Base-by-base conservation (phyloP, 495 filamentous ascomycete species). In the Xylaria cubensis region DNA sequence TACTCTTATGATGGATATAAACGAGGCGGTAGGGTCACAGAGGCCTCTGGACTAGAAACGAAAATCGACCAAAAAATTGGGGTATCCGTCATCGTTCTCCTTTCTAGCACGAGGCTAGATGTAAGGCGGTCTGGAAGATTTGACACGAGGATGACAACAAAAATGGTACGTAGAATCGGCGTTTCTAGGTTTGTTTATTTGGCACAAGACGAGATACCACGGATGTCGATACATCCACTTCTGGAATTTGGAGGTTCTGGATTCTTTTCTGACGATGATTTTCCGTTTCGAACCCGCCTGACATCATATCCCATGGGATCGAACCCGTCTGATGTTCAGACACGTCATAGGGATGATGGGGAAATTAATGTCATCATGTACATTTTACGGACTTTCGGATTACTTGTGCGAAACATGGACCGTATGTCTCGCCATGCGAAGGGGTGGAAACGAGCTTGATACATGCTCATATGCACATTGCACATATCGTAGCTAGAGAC, bases 1-100 rank as follows among this genome's bases (percentile, higher is more conserved):
- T 69, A 29, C 41, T 48, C 17, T 69, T 21, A 46, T 12, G 53
- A 62, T 39, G 67, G 67, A 70, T 50, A 70, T 62, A 62, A 13
- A 51, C 19, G 55, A 46, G 26, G 26, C 39, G 36, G 29, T 12
- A 41, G 5, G 67, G 26, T 26, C 51, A 32, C 15, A 32, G 17
- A 24, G 8, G 34, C 36, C 21, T 39, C 42, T 21, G 26, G 55
- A 41, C 26, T 13, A 42, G 55, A 15, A 41, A 62, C 34, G 65
- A 67, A 39, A 65, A 32, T 13, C 10, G 19, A 19, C 9, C 24
- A 34, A 67, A 26, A 41, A 41, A 48, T 46, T 1, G n/a, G 7
- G 41, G 42, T 32, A 65, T 29, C 7, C 0, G 2, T 53, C 2
- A 24, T 26, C 12, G 44, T 46, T 29, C 9, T 26, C 6, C 32